phyloP scores from a whole-genome alignment of 2,329 filamentous ascomycete species.

The Leptographium wingfieldii region DNA sequence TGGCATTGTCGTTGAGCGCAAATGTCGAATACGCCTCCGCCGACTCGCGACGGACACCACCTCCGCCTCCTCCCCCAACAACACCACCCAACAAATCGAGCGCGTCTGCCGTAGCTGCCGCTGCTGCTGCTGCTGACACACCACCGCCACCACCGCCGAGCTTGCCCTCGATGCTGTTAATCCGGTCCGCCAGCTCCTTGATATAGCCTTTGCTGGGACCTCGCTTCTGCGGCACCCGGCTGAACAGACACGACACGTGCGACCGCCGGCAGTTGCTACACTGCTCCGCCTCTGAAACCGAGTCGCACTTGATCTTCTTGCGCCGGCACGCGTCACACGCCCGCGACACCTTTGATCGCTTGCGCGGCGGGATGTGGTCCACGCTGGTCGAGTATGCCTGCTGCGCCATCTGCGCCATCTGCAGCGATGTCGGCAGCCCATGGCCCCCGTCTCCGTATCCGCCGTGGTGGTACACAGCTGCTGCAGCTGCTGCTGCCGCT shows the following conservation, averaged over 20 bases:
- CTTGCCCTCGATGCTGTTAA: constrained; percentile 71
- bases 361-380: constrained; percentile 54
- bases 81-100: constrained; percentile 5
- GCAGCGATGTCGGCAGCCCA: constrained; percentile 19
- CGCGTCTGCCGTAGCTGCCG: constrained; percentile 16
- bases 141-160: constrained; percentile 32
- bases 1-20: constrained; percentile 25
- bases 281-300: constrained; percentile 58
- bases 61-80: constrained; percentile 18
- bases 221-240: constrained; percentile 74
- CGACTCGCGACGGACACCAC: constrained; percentile 19
- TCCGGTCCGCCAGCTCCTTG: constrained; percentile 76
- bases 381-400: constrained; percentile 25
- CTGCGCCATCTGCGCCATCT: constrained; percentile 27
- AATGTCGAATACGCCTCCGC: constrained; percentile 33
- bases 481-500: constrained; percentile 13
- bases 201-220: constrained; percentile 88
- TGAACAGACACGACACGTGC: constrained; percentile 69
- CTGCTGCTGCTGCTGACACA: neutral
- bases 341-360: constrained; percentile 74
- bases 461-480: constrained; percentile 9
- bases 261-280: constrained; percentile 75
- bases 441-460: constrained; percentile 11
- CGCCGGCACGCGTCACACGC: constrained; percentile 82
- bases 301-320: constrained; percentile 86